Conservation (phyloP, 352 stramenopile genomes). For the Pythium oligandrum region DNA sequence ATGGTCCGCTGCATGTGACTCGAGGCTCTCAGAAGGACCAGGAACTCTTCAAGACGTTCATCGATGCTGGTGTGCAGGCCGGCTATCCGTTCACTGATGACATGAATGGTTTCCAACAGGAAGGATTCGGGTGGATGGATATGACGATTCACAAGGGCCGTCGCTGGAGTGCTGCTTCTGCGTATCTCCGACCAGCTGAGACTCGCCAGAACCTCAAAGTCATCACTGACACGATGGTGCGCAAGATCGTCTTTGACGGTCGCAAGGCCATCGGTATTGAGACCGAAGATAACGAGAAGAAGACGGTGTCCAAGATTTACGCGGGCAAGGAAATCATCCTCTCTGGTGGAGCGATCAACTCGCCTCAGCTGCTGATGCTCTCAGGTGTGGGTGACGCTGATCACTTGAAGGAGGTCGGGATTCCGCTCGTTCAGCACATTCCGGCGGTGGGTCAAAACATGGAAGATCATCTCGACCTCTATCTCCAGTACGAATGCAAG, state of each 20-base stretch:
- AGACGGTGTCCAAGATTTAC: constrained; percentile 38
- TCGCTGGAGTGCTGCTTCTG: constrained; percentile 73
- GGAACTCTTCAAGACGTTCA: constrained; percentile 88
- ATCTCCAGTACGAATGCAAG: constrained; percentile 87
- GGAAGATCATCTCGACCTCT: constrained; percentile 87
- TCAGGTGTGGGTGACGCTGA: constrained; percentile 79
- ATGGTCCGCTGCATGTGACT: constrained; percentile 75
- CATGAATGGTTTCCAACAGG: constrained; percentile 88
- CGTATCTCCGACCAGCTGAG: constrained; percentile 72
- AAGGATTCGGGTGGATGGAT: constrained; percentile 90
- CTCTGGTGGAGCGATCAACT: constrained; percentile 85
- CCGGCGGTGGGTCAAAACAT: constrained; percentile 84
- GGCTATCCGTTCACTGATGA: constrained; percentile 86
- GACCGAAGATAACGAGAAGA: constrained; percentile 58
- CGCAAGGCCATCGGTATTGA: constrained; percentile 75
- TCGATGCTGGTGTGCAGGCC: constrained; percentile 79
- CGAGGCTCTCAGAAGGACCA: constrained; percentile 77
- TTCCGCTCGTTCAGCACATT: constrained; percentile 72
- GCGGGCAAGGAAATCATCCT: constrained; percentile 87
- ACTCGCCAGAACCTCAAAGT: constrained; percentile 68
- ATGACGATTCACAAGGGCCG: constrained; percentile 79
- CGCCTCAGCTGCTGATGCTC: constrained; percentile 84
- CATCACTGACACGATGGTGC: constrained; percentile 78
- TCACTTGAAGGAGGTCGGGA: constrained; percentile 66
- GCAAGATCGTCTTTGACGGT: constrained; percentile 80